Percentiles rank a stretch among this genome's conserved stretches.
Conservation (phyloP, 2,329 filamentous ascomycete genomes). For the Thelonectria blattea region DNA sequence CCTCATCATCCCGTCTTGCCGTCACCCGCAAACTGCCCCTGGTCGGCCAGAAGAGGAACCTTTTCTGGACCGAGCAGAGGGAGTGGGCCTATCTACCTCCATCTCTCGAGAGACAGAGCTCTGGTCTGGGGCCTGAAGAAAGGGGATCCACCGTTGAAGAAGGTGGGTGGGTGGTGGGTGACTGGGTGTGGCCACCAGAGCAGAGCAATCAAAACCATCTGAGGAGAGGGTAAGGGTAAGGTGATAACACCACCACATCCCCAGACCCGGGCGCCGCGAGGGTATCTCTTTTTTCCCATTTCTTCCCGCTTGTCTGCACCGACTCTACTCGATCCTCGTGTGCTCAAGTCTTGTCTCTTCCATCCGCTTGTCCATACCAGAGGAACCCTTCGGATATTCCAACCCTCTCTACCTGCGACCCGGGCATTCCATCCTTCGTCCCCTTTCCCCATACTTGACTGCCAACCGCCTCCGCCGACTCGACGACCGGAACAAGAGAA, state of each 20-base stretch:
- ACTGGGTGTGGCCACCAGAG: conserved; percentile 38
- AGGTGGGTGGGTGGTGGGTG: background rate
- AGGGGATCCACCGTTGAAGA: conserved; percentile 15
- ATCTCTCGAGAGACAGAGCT: background rate
- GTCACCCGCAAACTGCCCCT: conserved; percentile 18
- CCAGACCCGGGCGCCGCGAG: conserved; percentile 33
- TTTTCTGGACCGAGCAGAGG: conserved; percentile 1
- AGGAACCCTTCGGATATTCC: conserved; percentile 1
- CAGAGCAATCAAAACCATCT: conserved; percentile 24
- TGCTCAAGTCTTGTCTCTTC: conserved; percentile 4
- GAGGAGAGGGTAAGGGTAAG: conserved; percentile 34
- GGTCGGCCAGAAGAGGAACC: conserved; percentile 14
- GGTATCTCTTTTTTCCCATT: conserved; percentile 25
- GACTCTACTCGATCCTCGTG: conserved; percentile 18
- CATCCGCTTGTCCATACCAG: conserved; percentile 1
- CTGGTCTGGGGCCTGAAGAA: conserved; percentile 11
- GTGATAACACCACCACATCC: conserved; percentile 41
- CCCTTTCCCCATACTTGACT: conserved; percentile 17
- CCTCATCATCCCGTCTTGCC: conserved; percentile 24
- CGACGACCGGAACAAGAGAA: conserved; percentile 12
- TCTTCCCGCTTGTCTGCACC: conserved; percentile 26
- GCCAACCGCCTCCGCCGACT: conserved; percentile 9
- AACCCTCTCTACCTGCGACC: background rate
- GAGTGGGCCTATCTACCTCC: conserved; percentile 17
- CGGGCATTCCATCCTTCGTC: conserved; percentile 14